Evolutionary conservation across 768 basidiomycete genomes (phyloP).

Genomic region (Leccinum pellstonianum): DNA sequence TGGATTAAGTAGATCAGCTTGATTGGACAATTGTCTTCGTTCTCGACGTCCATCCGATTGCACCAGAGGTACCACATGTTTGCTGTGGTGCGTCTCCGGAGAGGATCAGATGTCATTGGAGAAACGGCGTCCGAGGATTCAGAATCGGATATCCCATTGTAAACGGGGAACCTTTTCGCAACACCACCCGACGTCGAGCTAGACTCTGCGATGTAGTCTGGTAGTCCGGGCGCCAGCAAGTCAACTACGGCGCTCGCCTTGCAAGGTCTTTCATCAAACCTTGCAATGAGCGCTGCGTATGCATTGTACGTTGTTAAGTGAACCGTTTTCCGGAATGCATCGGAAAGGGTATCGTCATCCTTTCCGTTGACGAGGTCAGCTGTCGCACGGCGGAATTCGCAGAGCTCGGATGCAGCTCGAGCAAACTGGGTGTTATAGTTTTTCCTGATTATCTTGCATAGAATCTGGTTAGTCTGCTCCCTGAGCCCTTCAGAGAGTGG

Average conservation of each 20-base stretch:
- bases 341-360: not conserved
- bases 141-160: not conserved
- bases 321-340: not conserved
- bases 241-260: not conserved
- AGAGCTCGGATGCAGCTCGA: not conserved
- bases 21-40: not conserved
- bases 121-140: not conserved
- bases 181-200: not conserved
- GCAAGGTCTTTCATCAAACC: not conserved
- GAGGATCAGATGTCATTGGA: not conserved
- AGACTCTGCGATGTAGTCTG: not conserved
- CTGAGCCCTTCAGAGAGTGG: not conserved
- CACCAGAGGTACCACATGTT: not conserved
- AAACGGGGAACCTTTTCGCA: not conserved
- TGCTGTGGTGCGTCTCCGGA: not conserved
- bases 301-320: not conserved
- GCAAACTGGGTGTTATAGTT: not conserved
- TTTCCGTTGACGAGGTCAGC: not conserved
- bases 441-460: not conserved
- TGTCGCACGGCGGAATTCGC: not conserved
- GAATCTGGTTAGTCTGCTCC: not conserved
- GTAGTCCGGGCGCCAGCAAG: not conserved
- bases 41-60: not conserved
- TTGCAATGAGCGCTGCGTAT: not conserved
- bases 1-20: not conserved